A percentile compares a stretch with the other conserved stretches of the same genome.
These are phyloP conservation scores for Globisporangium iwayamae DNA, from an alignment of 352 stramenopile genomes.

Conservation along the genomic window DNA sequence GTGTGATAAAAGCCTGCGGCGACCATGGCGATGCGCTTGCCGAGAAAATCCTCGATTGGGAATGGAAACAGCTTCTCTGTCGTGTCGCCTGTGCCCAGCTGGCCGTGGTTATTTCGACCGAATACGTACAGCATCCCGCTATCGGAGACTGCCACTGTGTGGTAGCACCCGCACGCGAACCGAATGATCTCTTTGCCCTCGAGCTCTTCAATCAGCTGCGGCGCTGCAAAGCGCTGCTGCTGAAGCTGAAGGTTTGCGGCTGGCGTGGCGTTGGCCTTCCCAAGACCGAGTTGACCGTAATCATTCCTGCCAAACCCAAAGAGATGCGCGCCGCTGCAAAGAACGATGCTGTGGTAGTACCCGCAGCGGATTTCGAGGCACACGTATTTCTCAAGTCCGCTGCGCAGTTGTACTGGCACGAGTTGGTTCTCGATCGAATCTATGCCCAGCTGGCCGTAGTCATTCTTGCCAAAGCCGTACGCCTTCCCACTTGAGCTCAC, in stretches of 20 bases:
- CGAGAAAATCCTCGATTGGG: constrained; percentile 88
- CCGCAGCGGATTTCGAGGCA: constrained; percentile 84
- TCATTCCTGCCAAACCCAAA: constrained; percentile 92
- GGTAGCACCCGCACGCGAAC: constrained; percentile 90
- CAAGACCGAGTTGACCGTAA: constrained; percentile 91
- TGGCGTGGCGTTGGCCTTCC: constrained; percentile 30
- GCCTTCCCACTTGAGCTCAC: constrained; percentile 62
- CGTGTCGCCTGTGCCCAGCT: constrained; percentile 89
- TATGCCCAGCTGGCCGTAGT: constrained; percentile 91
- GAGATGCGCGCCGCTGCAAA: constrained; percentile 63
- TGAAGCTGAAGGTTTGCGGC: constrained; percentile 58
- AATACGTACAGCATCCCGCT: constrained; percentile 92
- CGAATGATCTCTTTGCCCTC: constrained; percentile 82
- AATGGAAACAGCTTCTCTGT: constrained; percentile 84
- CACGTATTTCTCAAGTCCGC: constrained; percentile 57
- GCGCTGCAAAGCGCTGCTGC: constrained; percentile 58
- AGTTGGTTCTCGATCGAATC: constrained; percentile 71
- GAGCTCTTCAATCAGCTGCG: constrained; percentile 62
- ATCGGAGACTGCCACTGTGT: constrained; percentile 84
- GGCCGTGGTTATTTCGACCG: constrained; percentile 92
- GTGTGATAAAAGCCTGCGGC: constrained; percentile 94
- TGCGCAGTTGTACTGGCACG: constrained; percentile 43
- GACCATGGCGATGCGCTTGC: constrained; percentile 84
- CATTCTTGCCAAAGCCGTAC: constrained; percentile 91
- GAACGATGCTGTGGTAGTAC: constrained; percentile 91